Conservation (phyloP, 768 basidiomycete genomes). For the Leucogyrophana mollusca region DNA sequence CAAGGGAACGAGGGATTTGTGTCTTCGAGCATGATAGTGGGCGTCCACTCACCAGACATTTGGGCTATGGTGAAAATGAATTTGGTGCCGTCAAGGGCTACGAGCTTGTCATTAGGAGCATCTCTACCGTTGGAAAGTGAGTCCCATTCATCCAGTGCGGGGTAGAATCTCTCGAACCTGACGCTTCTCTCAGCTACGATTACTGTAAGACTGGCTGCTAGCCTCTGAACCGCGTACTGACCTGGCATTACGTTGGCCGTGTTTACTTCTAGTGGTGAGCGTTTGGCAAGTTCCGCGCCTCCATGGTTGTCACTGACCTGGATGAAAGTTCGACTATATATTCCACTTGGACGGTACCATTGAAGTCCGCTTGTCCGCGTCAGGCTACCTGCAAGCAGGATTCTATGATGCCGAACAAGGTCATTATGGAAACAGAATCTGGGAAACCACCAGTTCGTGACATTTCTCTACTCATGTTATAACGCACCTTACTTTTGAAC, state of each 20-base stretch:
- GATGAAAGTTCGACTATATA: slow-evolving; percentile 56
- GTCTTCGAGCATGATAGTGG: slow-evolving; percentile 63
- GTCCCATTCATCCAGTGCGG: slow-evolving; percentile 21
- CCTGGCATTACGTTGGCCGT: neutral
- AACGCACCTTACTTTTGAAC: neutral
- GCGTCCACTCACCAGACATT: slow-evolving; percentile 57
- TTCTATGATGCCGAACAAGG: slow-evolving; percentile 52
- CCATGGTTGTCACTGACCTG: slow-evolving; percentile 5
- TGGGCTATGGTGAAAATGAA: slow-evolving; percentile 51
- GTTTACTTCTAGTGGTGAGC: neutral
- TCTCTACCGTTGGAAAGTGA: slow-evolving; percentile 64
- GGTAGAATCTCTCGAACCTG: neutral
- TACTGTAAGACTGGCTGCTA: slow-evolving; percentile 39
- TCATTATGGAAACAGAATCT: slow-evolving; percentile 54
- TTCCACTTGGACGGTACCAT: slow-evolving; percentile 68
- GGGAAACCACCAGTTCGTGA: slow-evolving; percentile 50
- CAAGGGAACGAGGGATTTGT: slow-evolving; percentile 56
- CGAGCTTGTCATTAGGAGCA: slow-evolving; percentile 52
- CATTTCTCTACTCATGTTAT: neutral
- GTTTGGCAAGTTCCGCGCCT: neutral
- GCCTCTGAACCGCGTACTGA: neutral
- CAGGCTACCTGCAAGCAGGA: slow-evolving; percentile 67
- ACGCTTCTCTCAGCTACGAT: slow-evolving; percentile 50
- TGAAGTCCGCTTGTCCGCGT: slow-evolving; percentile 66
- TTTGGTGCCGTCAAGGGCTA: slow-evolving; percentile 64